Percentiles rank a stretch among this genome's conserved stretches.
Evolutionary conservation across 179 eudicot species (phyloP).

Genomic region (Corrigiola litoralis): DNA sequence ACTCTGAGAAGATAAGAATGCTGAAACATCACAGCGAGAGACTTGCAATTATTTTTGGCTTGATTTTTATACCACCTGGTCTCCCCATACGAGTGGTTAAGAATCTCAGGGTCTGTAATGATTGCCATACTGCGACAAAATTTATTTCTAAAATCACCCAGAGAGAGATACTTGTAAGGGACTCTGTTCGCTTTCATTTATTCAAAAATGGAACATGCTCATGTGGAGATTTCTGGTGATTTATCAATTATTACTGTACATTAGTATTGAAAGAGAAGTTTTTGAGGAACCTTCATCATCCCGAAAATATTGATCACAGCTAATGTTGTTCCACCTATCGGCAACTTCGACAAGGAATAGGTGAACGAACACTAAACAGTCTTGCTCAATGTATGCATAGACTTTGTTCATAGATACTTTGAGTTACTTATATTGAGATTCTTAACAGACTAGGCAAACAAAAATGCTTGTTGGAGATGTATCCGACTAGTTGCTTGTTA

Average conservation of each 20-base stretch:
- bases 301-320: background rate
- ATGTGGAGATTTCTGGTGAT: constrained; percentile 98
- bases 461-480: too few relatives aligned
- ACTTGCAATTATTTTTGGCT: constrained; percentile 91
- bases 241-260: background rate
- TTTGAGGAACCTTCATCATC: background rate
- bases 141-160: constrained; percentile 74
- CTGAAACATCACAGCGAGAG: constrained; percentile 87
- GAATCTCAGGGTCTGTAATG: constrained; percentile 89
- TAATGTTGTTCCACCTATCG: background rate
- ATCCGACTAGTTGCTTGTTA: background rate
- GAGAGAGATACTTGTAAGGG: constrained; percentile 94
- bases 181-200: constrained; percentile 83
- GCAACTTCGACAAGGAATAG: background rate
- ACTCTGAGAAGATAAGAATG: constrained; percentile 68
- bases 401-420: background rate
- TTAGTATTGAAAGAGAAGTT: background rate
- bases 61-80: constrained; percentile 64
- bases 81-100: constrained; percentile 74
- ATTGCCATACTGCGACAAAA: constrained; percentile 88
- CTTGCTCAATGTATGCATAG: background rate
- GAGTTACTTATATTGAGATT: background rate
- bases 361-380: background rate
- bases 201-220: constrained; percentile 94
- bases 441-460: too few relatives aligned